A percentile compares a stretch with the other conserved stretches of the same genome.
These are phyloP conservation scores for Eucommia ulmoides DNA, from an alignment of 257 asterid species.

Conservation along the genomic window DNA sequence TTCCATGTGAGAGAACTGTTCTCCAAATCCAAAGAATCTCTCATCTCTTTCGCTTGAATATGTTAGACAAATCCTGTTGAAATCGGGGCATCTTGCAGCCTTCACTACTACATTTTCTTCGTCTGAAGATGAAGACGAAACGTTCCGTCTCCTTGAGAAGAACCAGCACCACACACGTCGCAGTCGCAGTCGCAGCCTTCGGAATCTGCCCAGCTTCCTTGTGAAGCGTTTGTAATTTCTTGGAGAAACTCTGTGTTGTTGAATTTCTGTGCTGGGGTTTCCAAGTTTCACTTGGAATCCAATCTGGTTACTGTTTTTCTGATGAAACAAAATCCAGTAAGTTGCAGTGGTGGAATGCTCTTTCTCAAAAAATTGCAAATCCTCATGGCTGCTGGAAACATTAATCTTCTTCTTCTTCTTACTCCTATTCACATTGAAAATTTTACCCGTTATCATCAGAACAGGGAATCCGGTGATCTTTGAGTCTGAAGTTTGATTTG, in stretches of 20 bases:
- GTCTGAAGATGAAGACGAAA: conserved; percentile 29
- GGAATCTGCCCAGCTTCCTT: conserved; percentile 27
- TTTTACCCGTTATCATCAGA: conserved; percentile 54
- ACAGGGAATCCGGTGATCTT: conserved; percentile 20
- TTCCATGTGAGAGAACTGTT: conserved; percentile 87
- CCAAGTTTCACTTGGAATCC: conserved; percentile 68
- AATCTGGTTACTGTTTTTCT: conserved; percentile 46
- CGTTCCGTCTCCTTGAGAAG: conserved; percentile 27
- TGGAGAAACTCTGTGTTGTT: conserved; percentile 34
- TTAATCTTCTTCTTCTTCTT: conserved; percentile 17
- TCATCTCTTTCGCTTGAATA: conserved; percentile 69
- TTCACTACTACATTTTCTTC: conserved; percentile 42
- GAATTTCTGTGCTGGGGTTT: conserved; percentile 30
- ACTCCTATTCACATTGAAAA: conserved; percentile 25
- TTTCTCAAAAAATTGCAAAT: conserved; percentile 17
- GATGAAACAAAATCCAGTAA: conserved; percentile 74
- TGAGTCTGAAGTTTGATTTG: not conserved
- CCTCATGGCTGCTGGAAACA: conserved; percentile 6
- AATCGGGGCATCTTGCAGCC: conserved; percentile 20
- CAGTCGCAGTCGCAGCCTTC: conserved; percentile 37
- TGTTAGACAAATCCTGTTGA: conserved; percentile 62
- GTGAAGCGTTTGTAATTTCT: conserved; percentile 38
- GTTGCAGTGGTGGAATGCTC: conserved; percentile 31
- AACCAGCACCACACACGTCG: too few species aligned
- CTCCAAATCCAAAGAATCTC: conserved; percentile 79